phyloP scores from a whole-genome alignment of 192 early-diverging fungal genomes.

The Obelidium mucronatum region DNA sequence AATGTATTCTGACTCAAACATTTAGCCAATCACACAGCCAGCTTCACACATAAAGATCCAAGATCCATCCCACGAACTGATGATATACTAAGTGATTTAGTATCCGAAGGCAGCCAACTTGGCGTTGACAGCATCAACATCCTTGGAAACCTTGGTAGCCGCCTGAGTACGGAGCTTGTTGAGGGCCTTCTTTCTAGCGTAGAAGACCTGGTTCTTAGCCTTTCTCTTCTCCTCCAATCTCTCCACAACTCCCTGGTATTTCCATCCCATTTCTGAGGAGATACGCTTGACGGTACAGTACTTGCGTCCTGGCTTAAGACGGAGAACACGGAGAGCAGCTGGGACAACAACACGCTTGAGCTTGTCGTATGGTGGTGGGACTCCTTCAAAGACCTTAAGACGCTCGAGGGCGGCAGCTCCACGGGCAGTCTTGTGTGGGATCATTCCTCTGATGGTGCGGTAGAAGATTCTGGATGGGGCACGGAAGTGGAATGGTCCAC shows the following conservation, averaged over 20 bases:
- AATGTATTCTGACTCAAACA: not conserved
- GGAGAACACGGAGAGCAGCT: slow-evolving; percentile 95
- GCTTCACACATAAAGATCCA: too few species aligned
- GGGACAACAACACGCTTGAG: slow-evolving; percentile 98
- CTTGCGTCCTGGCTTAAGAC: slow-evolving; percentile 97
- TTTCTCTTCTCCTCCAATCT: slow-evolving; percentile 99
- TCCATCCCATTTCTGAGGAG: slow-evolving; percentile 98
- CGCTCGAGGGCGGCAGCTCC: slow-evolving; percentile 96
- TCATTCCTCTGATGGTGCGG: slow-evolving; percentile 97
- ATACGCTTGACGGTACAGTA: slow-evolving; percentile 94
- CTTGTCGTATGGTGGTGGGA: slow-evolving; percentile 97
- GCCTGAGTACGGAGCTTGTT: slow-evolving; percentile 69
- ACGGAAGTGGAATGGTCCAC: slow-evolving; percentile 99
- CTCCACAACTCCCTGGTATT: slow-evolving; percentile 97
- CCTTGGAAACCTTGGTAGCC: slow-evolving; percentile 65
- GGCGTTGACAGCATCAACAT: slow-evolving; percentile 65
- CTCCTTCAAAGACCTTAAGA: slow-evolving; percentile 99
- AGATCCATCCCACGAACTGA: not conserved
- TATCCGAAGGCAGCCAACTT: slow-evolving; percentile 71
- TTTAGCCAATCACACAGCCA: not conserved
- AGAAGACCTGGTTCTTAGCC: slow-evolving; percentile 90
- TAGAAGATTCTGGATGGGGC: slow-evolving; percentile 97
- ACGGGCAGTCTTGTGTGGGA: slow-evolving; percentile 99
- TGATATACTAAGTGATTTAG: slow-evolving; percentile 39
- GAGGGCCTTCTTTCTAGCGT: slow-evolving; percentile 82